Conservation (phyloP, 257 asterid species). For the Rehmannia glutinosa region DNA sequence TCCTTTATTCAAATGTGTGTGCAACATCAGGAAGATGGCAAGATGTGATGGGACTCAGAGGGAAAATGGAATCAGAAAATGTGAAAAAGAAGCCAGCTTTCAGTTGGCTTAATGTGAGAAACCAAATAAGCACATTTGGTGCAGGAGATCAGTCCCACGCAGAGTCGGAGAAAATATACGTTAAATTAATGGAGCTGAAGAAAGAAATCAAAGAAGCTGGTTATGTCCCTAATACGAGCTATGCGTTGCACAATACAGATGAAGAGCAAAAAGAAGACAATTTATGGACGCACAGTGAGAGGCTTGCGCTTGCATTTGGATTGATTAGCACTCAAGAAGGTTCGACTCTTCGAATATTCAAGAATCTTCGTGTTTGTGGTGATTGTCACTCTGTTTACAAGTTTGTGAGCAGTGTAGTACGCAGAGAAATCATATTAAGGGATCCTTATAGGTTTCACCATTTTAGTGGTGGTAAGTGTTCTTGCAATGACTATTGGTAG, state of each 20-base stretch:
- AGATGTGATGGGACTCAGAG: constrained; percentile 55
- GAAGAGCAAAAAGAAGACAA: constrained; percentile 82
- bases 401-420: constrained; percentile 46
- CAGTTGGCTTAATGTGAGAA: constrained; percentile 70
- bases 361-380: constrained; percentile 85
- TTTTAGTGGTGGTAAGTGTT: constrained; percentile 67
- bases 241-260: constrained; percentile 76
- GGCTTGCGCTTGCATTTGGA: constrained; percentile 78
- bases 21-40: constrained; percentile 76
- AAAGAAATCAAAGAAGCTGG: constrained; percentile 60
- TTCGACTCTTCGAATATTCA: constrained; percentile 61
- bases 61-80: constrained; percentile 54
- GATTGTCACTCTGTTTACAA: constrained; percentile 85
- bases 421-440: constrained; percentile 62
- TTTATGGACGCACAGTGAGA: constrained; percentile 84
- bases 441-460: constrained; percentile 89
- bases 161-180: constrained; percentile 36
- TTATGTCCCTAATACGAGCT: constrained; percentile 66
- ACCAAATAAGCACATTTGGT: constrained; percentile 54
- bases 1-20: constrained; percentile 73
- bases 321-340: constrained; percentile 52
- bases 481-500: constrained; percentile 92
- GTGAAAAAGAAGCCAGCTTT: constrained; percentile 67
- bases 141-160: constrained; percentile 63
- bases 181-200: constrained; percentile 49